Conservation (phyloP, 2,329 filamentous ascomycete genomes). For the Cercospora nicotianae region DNA sequence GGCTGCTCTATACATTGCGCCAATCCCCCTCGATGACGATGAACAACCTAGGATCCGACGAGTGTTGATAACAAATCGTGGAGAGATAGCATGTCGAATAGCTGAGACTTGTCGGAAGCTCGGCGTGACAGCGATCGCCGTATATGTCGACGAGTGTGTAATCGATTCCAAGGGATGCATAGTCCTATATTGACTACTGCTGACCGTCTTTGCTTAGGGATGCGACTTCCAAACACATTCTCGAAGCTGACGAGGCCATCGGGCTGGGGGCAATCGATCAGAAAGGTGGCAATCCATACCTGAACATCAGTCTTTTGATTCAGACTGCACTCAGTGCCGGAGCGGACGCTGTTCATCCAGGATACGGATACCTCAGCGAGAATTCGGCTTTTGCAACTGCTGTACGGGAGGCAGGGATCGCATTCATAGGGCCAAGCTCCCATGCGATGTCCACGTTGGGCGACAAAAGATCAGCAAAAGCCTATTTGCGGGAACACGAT, state of each 20-base stretch:
- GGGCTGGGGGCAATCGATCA: neutral
- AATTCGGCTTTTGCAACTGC: neutral
- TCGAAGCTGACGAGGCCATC: neutral
- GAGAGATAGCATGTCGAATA: neutral
- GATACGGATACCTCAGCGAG: neutral
- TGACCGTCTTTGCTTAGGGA: neutral
- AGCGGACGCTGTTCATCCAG: neutral
- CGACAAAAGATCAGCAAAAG: constrained; percentile 37
- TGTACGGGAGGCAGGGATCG: neutral
- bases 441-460: constrained; percentile 39
- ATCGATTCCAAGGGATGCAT: neutral
- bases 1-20: neutral
- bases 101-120: neutral
- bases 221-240: neutral
- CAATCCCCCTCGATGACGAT: neutral
- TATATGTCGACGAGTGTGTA: neutral
- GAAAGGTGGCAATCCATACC: neutral
- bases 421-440: constrained; percentile 36
- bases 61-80: constrained; percentile 1
- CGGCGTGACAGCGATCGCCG: neutral
- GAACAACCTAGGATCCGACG: neutral
- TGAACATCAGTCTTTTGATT: neutral
- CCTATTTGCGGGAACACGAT: constrained; percentile 31
- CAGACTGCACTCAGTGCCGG: neutral
- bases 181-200: neutral